These are phyloP conservation scores for Penicillium samsonianum DNA, from an alignment of 495 filamentous ascomycete species.

Conservation along the genomic window DNA sequence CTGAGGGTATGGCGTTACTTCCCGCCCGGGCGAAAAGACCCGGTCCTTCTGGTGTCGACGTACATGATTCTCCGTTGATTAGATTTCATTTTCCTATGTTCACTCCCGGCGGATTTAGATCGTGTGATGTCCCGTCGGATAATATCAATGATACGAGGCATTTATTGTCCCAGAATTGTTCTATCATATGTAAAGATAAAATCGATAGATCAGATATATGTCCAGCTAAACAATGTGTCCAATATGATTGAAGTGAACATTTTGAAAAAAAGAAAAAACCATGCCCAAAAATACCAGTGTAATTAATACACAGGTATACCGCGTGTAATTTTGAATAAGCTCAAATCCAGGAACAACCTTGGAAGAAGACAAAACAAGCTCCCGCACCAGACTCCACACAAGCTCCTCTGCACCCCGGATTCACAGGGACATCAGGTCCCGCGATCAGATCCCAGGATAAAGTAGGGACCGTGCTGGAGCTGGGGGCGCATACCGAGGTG, in stretches of 20 bases:
- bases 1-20: conserved; percentile 38
- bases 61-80: conserved; percentile 31
- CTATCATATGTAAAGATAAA: neutral
- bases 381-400: conserved; percentile 26
- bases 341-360: conserved; percentile 4
- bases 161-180: conserved; percentile 3
- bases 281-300: conserved; percentile 1
- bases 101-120: conserved; percentile 32
- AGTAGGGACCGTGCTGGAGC: conserved; percentile 28
- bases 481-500: conserved; percentile 12
- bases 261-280: neutral
- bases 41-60: conserved; percentile 33
- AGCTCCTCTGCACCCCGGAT: conserved; percentile 33
- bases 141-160: conserved; percentile 34
- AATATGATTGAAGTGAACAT: neutral
- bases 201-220: neutral
- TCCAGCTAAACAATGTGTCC: neutral
- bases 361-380: conserved; percentile 6
- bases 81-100: conserved; percentile 38
- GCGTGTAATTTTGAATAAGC: conserved; percentile 13
- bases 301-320: conserved; percentile 10
- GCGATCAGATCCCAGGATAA: conserved; percentile 11
- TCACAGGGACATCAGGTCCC: conserved; percentile 9
- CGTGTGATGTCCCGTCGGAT: conserved; percentile 36
- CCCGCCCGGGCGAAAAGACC: conserved; percentile 34